Evolutionary conservation across 2,329 filamentous ascomycete genomes (phyloP).

Genomic region (Penicillium janthinellum): DNA sequence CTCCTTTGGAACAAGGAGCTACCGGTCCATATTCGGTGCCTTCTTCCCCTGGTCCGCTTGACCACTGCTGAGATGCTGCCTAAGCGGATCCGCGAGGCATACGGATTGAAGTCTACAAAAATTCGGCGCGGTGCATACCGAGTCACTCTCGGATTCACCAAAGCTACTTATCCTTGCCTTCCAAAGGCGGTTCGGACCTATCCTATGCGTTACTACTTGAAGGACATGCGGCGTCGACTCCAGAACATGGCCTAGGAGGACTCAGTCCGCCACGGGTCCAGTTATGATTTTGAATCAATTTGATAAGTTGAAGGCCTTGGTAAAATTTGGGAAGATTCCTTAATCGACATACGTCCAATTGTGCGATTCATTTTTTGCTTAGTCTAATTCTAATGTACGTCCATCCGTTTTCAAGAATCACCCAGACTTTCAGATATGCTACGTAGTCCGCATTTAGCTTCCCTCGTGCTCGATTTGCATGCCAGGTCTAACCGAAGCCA

Average conservation of each 20-base stretch:
- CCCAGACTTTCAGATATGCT: too few relatives aligned
- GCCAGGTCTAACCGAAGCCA: too few relatives aligned
- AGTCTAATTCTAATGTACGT: too few relatives aligned
- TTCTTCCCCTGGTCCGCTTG: slow-evolving; percentile 32
- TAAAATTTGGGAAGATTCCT: too few relatives aligned
- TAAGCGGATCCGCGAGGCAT: slow-evolving; percentile 30
- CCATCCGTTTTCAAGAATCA: too few relatives aligned
- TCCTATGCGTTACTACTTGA: slow-evolving; percentile 33
- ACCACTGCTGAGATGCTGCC: slow-evolving; percentile 35
- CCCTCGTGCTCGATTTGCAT: too few relatives aligned
- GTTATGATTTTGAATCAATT: neutral
- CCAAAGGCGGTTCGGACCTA: slow-evolving; percentile 30
- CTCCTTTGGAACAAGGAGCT: slow-evolving; percentile 32
- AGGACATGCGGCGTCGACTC: slow-evolving; percentile 35
- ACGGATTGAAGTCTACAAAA: slow-evolving; percentile 28
- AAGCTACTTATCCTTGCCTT: slow-evolving; percentile 27
- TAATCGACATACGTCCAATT: too few relatives aligned
- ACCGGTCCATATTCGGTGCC: slow-evolving; percentile 28
- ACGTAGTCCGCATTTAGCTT: too few relatives aligned
- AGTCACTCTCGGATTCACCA: slow-evolving; percentile 21
- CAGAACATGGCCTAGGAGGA: neutral
- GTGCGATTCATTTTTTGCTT: too few relatives aligned
- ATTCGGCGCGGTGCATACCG: slow-evolving; percentile 23
- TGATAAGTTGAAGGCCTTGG: neutral
- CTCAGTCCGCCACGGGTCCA: neutral